phyloP scores from a whole-genome alignment of 495 filamentous ascomycete genomes.

The Aspergillus indologenus region DNA sequence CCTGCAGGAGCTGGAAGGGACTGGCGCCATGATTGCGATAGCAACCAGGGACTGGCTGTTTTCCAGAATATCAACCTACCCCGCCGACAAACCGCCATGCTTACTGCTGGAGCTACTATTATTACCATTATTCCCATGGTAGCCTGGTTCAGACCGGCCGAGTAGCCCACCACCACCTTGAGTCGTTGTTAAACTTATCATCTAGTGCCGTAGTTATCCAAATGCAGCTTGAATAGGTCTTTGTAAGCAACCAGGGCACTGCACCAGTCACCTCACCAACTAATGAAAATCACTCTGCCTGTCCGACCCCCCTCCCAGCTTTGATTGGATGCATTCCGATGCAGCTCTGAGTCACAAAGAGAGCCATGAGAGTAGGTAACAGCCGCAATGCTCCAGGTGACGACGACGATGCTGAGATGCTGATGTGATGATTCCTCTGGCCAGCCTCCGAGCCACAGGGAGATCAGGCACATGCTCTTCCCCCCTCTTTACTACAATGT shows the following conservation, averaged over 20 bases:
- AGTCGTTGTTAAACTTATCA: too few relatives aligned
- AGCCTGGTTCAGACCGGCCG: too few relatives aligned
- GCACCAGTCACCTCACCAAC: neutral
- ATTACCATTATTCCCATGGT: neutral
- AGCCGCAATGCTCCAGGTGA: neutral
- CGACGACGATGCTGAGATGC: neutral
- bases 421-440: neutral
- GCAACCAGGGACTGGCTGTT: neutral
- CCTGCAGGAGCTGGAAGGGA: neutral
- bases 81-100: too few relatives aligned
- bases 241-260: neutral
- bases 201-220: too few relatives aligned
- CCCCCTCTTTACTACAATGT: neutral
- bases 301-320: neutral
- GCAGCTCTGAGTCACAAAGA: slow-evolving; percentile 15
- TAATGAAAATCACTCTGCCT: neutral
- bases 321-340: slow-evolving; percentile 14
- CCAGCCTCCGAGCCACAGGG: neutral
- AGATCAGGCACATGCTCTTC: neutral
- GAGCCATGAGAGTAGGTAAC: neutral
- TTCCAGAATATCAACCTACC: neutral
- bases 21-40: too few relatives aligned
- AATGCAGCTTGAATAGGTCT: neutral
- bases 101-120: neutral
- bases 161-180: too few relatives aligned